These are phyloP conservation scores for Suillus paluster DNA, from an alignment of 768 basidiomycete species.

Conservation along the genomic window DNA sequence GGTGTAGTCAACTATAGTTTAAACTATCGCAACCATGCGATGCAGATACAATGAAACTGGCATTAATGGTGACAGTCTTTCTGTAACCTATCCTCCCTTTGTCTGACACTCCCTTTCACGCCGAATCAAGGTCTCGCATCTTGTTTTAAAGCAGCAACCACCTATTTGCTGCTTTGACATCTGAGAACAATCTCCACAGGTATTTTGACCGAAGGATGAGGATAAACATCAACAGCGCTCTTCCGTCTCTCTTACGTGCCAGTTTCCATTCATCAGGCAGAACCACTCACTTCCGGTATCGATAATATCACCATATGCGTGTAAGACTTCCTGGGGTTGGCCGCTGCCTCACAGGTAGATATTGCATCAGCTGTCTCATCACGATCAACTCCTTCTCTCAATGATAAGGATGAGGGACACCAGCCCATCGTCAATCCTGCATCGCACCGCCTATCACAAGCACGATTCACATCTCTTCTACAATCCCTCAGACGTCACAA, in stretches of 20 bases:
- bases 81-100: background rate
- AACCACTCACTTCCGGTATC: background rate
- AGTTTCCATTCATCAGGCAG: background rate
- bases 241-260: background rate
- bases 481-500: constrained; percentile 12
- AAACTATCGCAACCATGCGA: background rate
- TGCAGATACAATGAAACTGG: background rate
- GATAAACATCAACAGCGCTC: background rate
- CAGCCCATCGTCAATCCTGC: background rate
- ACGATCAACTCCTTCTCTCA: background rate
- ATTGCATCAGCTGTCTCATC: background rate
- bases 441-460: background rate
- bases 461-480: background rate
- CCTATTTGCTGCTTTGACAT: background rate
- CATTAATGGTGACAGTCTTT: background rate
- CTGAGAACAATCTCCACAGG: background rate
- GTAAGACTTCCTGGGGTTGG: background rate
- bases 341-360: background rate
- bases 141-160: background rate
- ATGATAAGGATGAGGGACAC: background rate
- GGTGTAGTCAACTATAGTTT: background rate
- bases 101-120: constrained; percentile 2
- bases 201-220: background rate
- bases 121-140: background rate
- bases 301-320: background rate